Percentiles rank a stretch among this genome's conserved stretches.
phyloP scores from a whole-genome alignment of 768 basidiomycete genomes.

The Boletus huronensis region DNA sequence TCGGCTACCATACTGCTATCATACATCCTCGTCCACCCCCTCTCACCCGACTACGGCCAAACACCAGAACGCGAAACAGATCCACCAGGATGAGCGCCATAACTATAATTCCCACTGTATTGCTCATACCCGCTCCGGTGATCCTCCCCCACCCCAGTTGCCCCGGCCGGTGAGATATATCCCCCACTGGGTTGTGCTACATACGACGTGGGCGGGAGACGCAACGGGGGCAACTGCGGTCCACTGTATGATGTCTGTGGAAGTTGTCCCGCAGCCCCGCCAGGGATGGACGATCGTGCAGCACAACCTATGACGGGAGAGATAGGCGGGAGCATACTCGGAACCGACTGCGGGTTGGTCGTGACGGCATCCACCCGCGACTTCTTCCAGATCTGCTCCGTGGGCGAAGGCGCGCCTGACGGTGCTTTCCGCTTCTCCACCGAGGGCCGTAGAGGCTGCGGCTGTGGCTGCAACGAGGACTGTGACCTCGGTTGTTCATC shows the following conservation, averaged over 20 bases:
- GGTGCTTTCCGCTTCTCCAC: slow-evolving; percentile 59
- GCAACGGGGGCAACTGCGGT: slow-evolving; percentile 29
- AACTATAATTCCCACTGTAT: slow-evolving; percentile 24
- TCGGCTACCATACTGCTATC: slow-evolving; percentile 14
- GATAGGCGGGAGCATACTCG: slow-evolving; percentile 22
- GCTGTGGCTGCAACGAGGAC: slow-evolving; percentile 27
- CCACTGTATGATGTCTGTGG: slow-evolving; percentile 19
- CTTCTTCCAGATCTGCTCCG: slow-evolving; percentile 77
- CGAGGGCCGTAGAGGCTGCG: slow-evolving; percentile 29
- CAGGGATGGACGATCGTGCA: slow-evolving; percentile 11
- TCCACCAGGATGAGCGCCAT: slow-evolving; percentile 18
- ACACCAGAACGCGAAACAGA: slow-evolving; percentile 22
- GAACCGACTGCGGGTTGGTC: slow-evolving; percentile 9
- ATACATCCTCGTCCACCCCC: slow-evolving; percentile 13
- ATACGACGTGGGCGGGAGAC: slow-evolving; percentile 22
- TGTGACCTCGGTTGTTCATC: slow-evolving; percentile 52
- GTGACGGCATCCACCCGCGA: slow-evolving; percentile 35
- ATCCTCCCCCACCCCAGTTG: slow-evolving; percentile 15
- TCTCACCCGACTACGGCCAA: slow-evolving; percentile 26
- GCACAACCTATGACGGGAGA: slow-evolving; percentile 18
- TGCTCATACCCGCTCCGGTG: slow-evolving; percentile 24
- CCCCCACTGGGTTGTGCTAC: slow-evolving; percentile 15
- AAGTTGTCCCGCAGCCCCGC: slow-evolving; percentile 15
- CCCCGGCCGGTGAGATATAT: slow-evolving; percentile 22
- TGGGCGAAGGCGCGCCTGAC: slow-evolving; percentile 47